Percentiles rank a stretch among this genome's conserved stretches.
phyloP scores from a whole-genome alignment of 768 basidiomycete genomes.

The Leucocoprinus leucothites region DNA sequence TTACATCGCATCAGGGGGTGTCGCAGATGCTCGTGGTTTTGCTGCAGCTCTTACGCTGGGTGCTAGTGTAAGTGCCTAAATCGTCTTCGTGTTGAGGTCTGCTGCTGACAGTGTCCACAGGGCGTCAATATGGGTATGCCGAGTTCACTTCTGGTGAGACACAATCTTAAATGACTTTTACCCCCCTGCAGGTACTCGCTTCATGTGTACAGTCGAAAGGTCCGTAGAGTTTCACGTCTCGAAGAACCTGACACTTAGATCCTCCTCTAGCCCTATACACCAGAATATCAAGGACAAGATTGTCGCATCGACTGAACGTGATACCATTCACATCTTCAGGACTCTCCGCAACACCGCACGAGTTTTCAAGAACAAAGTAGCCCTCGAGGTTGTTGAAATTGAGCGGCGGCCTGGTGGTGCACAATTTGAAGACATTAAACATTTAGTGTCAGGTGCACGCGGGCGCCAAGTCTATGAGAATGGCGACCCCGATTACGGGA shows the following conservation, averaged over 20 bases:
- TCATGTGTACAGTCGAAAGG: constrained; percentile 91
- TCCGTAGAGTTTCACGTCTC: constrained; percentile 29
- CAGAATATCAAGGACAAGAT: constrained; percentile 89
- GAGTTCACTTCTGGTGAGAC: background rate
- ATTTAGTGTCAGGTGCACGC: constrained; percentile 71
- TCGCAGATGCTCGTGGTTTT: constrained; percentile 83
- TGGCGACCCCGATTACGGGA: constrained; percentile 84
- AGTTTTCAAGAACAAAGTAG: constrained; percentile 84
- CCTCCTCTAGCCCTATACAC: constrained; percentile 65
- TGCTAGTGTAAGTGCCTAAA: constrained; percentile 56
- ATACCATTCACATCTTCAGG: constrained; percentile 89
- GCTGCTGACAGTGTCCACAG: constrained; percentile 29
- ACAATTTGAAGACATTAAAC: constrained; percentile 80
- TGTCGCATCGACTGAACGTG: constrained; percentile 75
- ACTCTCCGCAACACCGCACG: constrained; percentile 80
- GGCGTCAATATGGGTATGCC: constrained; percentile 78
- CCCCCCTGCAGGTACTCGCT: constrained; percentile 57
- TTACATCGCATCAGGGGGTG: constrained; percentile 88
- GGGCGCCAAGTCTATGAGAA: constrained; percentile 75
- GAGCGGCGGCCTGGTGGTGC: constrained; percentile 81
- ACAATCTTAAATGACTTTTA: constrained; percentile 19
- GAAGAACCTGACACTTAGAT: constrained; percentile 62
- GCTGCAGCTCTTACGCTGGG: constrained; percentile 81
- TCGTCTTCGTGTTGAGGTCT: background rate
- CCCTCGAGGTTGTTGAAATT: constrained; percentile 80